Conservation (phyloP, 768 basidiomycete genomes). For the Rhodotorula sphaerocarpa region DNA sequence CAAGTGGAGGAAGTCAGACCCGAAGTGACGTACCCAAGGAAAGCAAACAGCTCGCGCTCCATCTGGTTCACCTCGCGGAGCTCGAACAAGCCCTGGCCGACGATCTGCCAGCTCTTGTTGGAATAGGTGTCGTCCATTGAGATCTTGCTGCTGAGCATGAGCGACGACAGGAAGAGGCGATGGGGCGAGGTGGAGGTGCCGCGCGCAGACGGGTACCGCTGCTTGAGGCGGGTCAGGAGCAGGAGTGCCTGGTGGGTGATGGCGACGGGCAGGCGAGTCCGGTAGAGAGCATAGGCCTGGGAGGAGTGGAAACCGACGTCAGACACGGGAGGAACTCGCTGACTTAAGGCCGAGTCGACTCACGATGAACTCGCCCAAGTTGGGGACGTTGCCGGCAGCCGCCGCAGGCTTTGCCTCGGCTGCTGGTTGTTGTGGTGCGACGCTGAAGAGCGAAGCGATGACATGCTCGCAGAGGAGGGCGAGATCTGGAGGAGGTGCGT, state of each 20-base stretch:
- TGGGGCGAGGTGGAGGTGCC: constrained; percentile 86
- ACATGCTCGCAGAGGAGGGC: constrained; percentile 35
- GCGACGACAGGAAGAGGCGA: constrained; percentile 78
- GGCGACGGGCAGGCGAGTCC: constrained; percentile 62
- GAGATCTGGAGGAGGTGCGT: constrained; percentile 16
- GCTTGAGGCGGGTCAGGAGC: constrained; percentile 74
- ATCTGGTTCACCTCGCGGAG: constrained; percentile 85
- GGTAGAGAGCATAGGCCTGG: constrained; percentile 66
- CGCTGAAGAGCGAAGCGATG: constrained; percentile 30
- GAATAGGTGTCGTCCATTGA: constrained; percentile 90
- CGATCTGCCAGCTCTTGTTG: constrained; percentile 85
- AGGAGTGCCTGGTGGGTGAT: constrained; percentile 64
- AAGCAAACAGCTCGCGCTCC: constrained; percentile 84
- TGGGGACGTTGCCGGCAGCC: constrained; percentile 10
- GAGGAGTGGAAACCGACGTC: background rate
- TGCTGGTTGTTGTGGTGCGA: constrained; percentile 5
- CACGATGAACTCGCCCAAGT: constrained; percentile 36
- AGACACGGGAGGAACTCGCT: background rate
- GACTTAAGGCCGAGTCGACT: too few species aligned
- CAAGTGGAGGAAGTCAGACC: background rate
- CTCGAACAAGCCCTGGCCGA: constrained; percentile 76
- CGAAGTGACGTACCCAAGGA: constrained; percentile 50
- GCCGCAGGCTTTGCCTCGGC: background rate
- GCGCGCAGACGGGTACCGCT: constrained; percentile 80
- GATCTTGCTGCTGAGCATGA: constrained; percentile 59